Evolutionary conservation across 208 protist species (phyloP).

Genomic region (Trypanosoma boissoni): DNA sequence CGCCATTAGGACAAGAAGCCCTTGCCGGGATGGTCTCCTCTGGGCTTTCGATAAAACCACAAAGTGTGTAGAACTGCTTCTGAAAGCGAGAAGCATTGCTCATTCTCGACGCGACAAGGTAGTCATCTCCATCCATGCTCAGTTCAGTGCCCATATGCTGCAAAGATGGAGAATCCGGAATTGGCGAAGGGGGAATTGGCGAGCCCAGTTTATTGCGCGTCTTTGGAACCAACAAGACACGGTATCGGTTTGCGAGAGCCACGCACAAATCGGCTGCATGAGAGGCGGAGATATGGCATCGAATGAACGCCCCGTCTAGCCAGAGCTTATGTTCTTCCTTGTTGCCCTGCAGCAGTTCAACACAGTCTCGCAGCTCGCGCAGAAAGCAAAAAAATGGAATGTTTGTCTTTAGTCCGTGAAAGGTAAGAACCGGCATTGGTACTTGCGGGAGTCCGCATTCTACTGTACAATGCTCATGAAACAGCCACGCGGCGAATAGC

Average conservation of each 20-base stretch:
- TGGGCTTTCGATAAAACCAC: constrained; percentile 37
- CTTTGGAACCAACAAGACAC: constrained; percentile 28
- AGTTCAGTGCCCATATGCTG: too few relatives aligned
- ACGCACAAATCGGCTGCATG: constrained; percentile 23
- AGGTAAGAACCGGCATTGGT: constrained; percentile 24
- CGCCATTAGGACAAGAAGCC: constrained; percentile 34
- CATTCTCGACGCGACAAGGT: background rate
- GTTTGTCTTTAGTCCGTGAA: constrained; percentile 53
- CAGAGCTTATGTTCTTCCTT: constrained; percentile 23
- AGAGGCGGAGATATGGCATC: constrained; percentile 21
- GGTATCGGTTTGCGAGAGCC: constrained; percentile 35
- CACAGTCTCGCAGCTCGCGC: constrained; percentile 57
- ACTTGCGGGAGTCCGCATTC: constrained; percentile 31
- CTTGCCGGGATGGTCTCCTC: constrained; percentile 22
- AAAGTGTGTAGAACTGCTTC: constrained; percentile 40
- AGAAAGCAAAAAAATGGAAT: constrained; percentile 76
- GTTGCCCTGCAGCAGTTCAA: constrained; percentile 22
- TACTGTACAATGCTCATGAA: constrained; percentile 35
- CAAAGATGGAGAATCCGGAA: background rate
- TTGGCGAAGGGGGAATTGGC: background rate
- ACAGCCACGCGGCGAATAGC: constrained; percentile 50
- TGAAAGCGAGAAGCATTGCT: background rate
- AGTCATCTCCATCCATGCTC: constrained; percentile 1
- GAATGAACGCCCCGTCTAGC: constrained; percentile 41
- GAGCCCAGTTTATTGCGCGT: background rate